Evolutionary conservation across 164 flowering plant genomes (phyloP), one percentile per base, ranked within the genome.

Genomic region (Saururus chinensis): DNA sequence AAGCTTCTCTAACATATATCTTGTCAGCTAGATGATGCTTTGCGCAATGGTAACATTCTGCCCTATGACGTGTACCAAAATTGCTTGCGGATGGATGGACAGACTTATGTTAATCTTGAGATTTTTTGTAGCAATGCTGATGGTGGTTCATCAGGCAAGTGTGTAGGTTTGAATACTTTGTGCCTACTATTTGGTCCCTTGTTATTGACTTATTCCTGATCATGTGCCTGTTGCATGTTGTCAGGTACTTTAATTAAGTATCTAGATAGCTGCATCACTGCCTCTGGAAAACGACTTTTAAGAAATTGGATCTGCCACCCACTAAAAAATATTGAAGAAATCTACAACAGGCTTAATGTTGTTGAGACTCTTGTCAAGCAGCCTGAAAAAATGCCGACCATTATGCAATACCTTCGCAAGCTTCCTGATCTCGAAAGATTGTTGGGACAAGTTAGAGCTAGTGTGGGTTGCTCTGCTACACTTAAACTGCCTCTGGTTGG

Each of bases 221-320:
- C 26, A 55, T 52, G 19, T 20, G 62, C 68, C 51, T 52, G 14
- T 70, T 68, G 16, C 20, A 11, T 19, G 20, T 35, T 58, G 20
- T 60, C 79, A 95, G 99, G 99, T 57, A 95, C 99, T 30, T 71
- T 95, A 49, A 86, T 76, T 75, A 82, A 75, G 57, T 86, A 91
- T 77, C 93, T 95, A 60, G 83, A 91, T 69, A 81, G 69, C 51
- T 95, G 99, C 73, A 55, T 87, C 57, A 87, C 95, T 20, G 61
- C 83, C 64, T 75, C 88, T 66, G 97, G 99, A 40, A 95, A 89
- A 73, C 81, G 99, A 37, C 92, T 95, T 65, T 73, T 91, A 58
- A 78, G 95, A 68, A 78, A 61, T 54, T 95, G 99, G 97, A 85
- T 95, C 60, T 91, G 99, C 73, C 96, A 91, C 76, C 97, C 97